These are phyloP conservation scores for Cerioporus squamosus DNA, from an alignment of 1,284 basidiomycete genomes.

Conservation along the genomic window DNA sequence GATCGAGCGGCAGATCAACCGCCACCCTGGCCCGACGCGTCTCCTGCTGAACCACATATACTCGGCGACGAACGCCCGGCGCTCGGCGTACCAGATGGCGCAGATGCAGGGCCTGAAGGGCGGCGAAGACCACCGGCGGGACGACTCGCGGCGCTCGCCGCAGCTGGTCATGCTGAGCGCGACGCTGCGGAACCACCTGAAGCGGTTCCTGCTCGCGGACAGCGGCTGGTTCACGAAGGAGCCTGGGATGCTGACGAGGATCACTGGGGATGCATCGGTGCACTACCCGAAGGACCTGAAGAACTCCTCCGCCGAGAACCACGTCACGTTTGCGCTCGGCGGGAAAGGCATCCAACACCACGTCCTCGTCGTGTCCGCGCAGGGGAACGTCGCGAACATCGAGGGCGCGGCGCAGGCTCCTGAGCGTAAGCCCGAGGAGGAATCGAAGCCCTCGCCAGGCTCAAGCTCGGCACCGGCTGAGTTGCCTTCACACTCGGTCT, in stretches of 20 bases:
- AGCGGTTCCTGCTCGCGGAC: constrained; percentile 52
- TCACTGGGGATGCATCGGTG: constrained; percentile 38
- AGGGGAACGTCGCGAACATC: constrained; percentile 56
- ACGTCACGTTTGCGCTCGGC: constrained; percentile 29
- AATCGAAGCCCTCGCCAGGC: constrained; percentile 5
- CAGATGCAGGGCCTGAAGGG: background rate
- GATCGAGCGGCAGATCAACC: constrained; percentile 45
- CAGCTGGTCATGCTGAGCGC: constrained; percentile 74
- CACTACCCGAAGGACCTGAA: constrained; percentile 8
- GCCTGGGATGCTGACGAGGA: constrained; percentile 47
- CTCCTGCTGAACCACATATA: constrained; percentile 64
- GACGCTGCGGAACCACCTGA: constrained; percentile 61
- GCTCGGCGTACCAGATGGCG: constrained; percentile 2
- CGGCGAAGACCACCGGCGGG: background rate
- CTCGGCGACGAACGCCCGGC: constrained; percentile 12
- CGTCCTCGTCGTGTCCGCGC: constrained; percentile 61
- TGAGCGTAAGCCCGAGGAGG: background rate
- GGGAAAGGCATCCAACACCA: constrained; percentile 54
- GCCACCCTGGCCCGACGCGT: constrained; percentile 62
- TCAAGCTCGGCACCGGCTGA: constrained; percentile 1
- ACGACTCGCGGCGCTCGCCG: constrained; percentile 33
- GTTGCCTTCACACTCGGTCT: too few species aligned
- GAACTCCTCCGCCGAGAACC: constrained; percentile 14
- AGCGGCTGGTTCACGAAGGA: constrained; percentile 59
- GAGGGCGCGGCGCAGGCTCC: constrained; percentile 29